Base-by-base conservation (phyloP, 2,329 filamentous ascomycete species). In the Ascochyta lentis region DNA sequence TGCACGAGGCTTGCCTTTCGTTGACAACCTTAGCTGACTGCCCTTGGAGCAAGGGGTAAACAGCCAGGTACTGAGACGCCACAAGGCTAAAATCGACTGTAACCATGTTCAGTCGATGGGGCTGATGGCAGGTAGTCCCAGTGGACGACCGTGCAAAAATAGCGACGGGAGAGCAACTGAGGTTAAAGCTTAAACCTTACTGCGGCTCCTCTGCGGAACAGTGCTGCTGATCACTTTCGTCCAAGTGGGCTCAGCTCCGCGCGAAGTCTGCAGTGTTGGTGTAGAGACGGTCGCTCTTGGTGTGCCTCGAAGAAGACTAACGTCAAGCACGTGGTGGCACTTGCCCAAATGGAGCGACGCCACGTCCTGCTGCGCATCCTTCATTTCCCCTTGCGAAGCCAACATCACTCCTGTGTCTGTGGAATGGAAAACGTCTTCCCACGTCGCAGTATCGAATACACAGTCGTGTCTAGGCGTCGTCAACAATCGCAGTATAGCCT, bases 161-260 rank as follows among this genome's bases (percentile, higher is more conserved):
- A 64, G 61, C 37, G 47, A 56, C 54, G 59, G 59, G 61, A 64
- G 59, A 58, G 59, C 54, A 51, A 51, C 57, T 54, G 54, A 62
- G 49, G 54, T 49, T 50, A 54, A 60, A 56, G 56, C 56, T 62
- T 62, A 45, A 58, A 42, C 27, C 38, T 42, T 54, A 41, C 52
- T 43, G 52, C 48, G 48, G 54, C 51, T 54, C 51, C 29, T 35
- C 43, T 49, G 44, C 49, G 23, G 39, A 52, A 26, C 51, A 16
- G 40, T 23, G 24, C 24, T 15, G 51, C 23, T 43, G 46, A 54
- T 54, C 34, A 49, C 31, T 29, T 45, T 47, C 42, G 46, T 34
- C 42, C 48, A 44, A 46, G 41, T 57, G 51, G 51, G 23, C 54
- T 50, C 26, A 22, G 43, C 33, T 52, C 49, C 48, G 33, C 26